Percentiles rank a stretch among this genome's conserved stretches.
Evolutionary conservation across 1,284 basidiomycete species (phyloP).

Genomic region (Takashimella tepidaria): DNA sequence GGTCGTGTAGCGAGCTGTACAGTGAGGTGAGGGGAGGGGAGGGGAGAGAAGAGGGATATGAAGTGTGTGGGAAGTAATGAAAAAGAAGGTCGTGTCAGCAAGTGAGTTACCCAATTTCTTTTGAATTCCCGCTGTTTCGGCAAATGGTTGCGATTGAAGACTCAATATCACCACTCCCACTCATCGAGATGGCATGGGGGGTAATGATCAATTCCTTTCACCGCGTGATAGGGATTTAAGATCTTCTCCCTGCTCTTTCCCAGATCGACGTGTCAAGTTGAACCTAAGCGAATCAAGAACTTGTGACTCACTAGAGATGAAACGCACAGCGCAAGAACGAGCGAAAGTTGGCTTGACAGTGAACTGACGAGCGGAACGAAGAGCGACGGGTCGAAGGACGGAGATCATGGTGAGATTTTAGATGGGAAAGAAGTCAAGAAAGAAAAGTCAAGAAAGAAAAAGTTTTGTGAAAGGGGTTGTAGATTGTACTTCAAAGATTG

Average conservation of each 20-base stretch:
- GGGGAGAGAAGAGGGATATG: constrained; percentile 1
- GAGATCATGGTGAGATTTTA: background rate
- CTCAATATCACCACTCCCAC: background rate
- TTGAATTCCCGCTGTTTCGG: background rate
- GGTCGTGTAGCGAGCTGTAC: constrained; percentile 69
- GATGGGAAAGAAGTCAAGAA: background rate
- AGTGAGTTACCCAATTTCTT: constrained; percentile 1
- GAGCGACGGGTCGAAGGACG: constrained; percentile 5
- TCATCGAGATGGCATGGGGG: background rate
- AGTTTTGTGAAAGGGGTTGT: background rate
- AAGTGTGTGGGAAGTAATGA: background rate
- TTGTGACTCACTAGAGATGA: constrained; percentile 23
- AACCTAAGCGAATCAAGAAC: too few species aligned
- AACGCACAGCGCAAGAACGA: constrained; percentile 22
- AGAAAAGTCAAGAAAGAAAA: background rate
- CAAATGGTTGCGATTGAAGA: background rate
- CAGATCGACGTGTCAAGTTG: too few species aligned
- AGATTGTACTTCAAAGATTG: too few species aligned
- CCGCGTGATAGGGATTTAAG: background rate
- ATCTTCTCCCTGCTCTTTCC: too few species aligned
- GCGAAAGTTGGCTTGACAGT: constrained; percentile 4
- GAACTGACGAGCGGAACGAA: constrained; percentile 11
- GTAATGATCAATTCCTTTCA: background rate
- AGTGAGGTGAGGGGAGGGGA: background rate
- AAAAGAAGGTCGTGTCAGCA: background rate